These are phyloP conservation scores for Fusarium anguioides DNA, from an alignment of 2,329 filamentous ascomycete genomes.

Conservation along the genomic window DNA sequence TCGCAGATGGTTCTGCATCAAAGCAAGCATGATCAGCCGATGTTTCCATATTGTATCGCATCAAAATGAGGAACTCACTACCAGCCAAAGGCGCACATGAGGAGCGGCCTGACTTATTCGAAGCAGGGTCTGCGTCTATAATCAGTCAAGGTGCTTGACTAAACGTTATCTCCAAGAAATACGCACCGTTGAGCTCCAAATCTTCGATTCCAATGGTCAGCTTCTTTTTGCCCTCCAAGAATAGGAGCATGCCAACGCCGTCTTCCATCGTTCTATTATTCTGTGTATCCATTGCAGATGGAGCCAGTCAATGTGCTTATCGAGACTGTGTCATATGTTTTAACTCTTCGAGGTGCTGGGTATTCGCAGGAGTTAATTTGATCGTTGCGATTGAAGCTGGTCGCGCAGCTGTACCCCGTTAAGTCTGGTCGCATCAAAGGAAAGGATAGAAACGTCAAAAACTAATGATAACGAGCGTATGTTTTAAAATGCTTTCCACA, in stretches of 20 bases:
- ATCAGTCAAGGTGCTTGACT: constrained; percentile 23
- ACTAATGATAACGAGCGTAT: not conserved
- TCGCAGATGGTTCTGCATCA: constrained; percentile 39
- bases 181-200: constrained; percentile 52
- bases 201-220: constrained; percentile 48
- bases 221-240: constrained; percentile 47
- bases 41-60: not conserved
- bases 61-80: constrained; percentile 23
- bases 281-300: constrained; percentile 13
- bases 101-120: constrained; percentile 35
- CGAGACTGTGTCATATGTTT: not conserved
- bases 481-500: not conserved
- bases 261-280: constrained; percentile 37
- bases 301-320: not conserved
- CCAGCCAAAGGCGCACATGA: constrained; percentile 38
- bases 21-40: constrained; percentile 7
- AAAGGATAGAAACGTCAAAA: not conserved
- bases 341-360: not conserved
- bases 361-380: constrained; percentile 1
- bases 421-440: not conserved
- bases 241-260: constrained; percentile 44
- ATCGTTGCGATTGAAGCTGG: constrained; percentile 2
- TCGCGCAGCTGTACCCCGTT: not conserved
- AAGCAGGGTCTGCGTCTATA: constrained; percentile 37
- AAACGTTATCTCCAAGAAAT: constrained; percentile 15